Evolutionary conservation across 139 green algal genomes (phyloP), one percentile per base, ranked within the genome.

Genomic region (Tetraselmis chui): DNA sequence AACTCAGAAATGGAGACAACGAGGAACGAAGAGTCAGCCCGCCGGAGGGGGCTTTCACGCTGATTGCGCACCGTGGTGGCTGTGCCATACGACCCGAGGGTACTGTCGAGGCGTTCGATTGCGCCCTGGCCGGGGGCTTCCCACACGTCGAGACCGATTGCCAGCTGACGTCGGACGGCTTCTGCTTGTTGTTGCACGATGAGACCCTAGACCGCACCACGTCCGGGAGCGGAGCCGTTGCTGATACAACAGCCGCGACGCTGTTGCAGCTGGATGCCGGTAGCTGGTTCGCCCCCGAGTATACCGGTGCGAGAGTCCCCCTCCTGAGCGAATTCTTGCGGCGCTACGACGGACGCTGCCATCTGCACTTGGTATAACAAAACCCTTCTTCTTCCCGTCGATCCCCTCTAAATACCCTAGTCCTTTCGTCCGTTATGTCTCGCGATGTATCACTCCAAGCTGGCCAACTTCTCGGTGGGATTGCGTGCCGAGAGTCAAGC

Each of bases 341-440:
- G 24, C 77, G 30, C 0, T 90, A 87, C 77, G 32, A 28, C 0
- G 83, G 83, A 1, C 76, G 59, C 1, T 83, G 76, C 0, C 88
- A 92, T 58, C 83, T 92, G 0, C 88, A 92, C 67, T 45, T 92
- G 81, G 88, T 91, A 74, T 2, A n/a, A n/a, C n/a, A n/a, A n/a
- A n/a, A n/a, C n/a, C n/a, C n/a, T n/a, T n/a, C n/a, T n/a, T n/a
- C n/a, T n/a, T n/a, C n/a, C n/a, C n/a, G n/a, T n/a, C n/a, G n/a
- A n/a, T n/a, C n/a, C n/a, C n/a, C n/a, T n/a, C n/a, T n/a, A n/a
- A n/a, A n/a, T n/a, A n/a, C n/a, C n/a, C n/a, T n/a, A n/a, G n/a
- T n/a, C n/a, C n/a, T n/a, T n/a, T n/a, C n/a, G n/a, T n/a, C n/a
- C n/a, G n/a, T n/a, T n/a, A n/a, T n/a, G n/a, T n/a, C n/a, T n/a